Percentiles rank a stretch among this genome's conserved stretches.
phyloP scores from a whole-genome alignment of 2,329 filamentous ascomycete species.

The Penicillium sp. region DNA sequence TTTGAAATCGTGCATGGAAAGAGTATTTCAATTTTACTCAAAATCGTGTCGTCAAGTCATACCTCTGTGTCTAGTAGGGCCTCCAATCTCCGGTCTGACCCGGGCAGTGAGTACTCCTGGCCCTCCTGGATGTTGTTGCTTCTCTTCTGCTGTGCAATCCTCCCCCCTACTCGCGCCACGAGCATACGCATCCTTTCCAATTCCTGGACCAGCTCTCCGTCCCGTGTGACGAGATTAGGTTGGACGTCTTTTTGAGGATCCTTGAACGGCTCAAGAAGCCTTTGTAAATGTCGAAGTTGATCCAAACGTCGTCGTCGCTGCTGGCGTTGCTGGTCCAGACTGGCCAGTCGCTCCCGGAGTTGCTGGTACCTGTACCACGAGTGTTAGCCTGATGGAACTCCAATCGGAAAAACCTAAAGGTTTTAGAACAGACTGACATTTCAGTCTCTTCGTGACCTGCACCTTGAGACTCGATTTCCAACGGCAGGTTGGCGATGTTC shows the following conservation, averaged over 20 bases:
- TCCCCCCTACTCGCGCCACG: slow-evolving; percentile 43
- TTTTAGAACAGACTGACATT: slow-evolving; percentile 27
- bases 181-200: slow-evolving; percentile 51
- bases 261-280: slow-evolving; percentile 50
- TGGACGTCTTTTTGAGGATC: slow-evolving; percentile 52
- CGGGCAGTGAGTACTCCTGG: slow-evolving; percentile 24
- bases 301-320: slow-evolving; percentile 47
- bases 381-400: slow-evolving; percentile 24
- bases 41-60: slow-evolving; percentile 30
- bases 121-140: slow-evolving; percentile 14
- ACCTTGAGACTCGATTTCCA: slow-evolving; percentile 33
- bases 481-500: slow-evolving; percentile 40
- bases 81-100: slow-evolving; percentile 35
- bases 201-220: slow-evolving; percentile 51
- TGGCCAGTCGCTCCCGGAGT: slow-evolving; percentile 45
- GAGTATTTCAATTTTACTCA: background rate
- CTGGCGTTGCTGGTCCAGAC: slow-evolving; percentile 47
- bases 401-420: slow-evolving; percentile 11
- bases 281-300: slow-evolving; percentile 47
- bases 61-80: slow-evolving; percentile 32
- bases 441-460: slow-evolving; percentile 31
- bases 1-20: slow-evolving; percentile 3
- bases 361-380: slow-evolving; percentile 39
- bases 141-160: slow-evolving; percentile 33
- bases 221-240: slow-evolving; percentile 54